Evolutionary conservation across 1,284 basidiomycete species (phyloP).

Genomic region (Microbotryomycetes sp.): DNA sequence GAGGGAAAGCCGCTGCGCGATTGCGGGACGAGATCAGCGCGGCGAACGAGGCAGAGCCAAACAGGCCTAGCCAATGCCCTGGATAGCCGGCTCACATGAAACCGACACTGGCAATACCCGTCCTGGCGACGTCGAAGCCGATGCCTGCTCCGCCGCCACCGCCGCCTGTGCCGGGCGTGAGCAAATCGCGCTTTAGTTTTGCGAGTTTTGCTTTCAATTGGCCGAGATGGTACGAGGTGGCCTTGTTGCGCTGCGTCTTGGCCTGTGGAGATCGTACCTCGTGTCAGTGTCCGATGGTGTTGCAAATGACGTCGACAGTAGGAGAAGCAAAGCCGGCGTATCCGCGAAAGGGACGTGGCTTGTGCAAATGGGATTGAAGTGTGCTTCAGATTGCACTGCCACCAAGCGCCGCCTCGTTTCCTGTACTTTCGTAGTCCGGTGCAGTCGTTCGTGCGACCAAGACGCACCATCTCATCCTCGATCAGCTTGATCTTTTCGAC

Average conservation of each 20-base stretch:
- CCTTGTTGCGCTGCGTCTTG: constrained; percentile 92
- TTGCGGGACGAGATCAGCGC: too few species aligned
- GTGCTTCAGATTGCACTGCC: constrained; percentile 4
- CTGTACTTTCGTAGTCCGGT: too few species aligned
- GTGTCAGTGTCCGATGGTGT: too few species aligned
- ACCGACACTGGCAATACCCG: constrained; percentile 90
- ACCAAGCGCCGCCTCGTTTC: constrained; percentile 41
- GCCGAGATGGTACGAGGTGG: constrained; percentile 46
- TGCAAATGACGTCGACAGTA: too few species aligned
- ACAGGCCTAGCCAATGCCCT: too few species aligned
- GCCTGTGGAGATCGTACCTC: too few species aligned
- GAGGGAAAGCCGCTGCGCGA: constrained; percentile 40
- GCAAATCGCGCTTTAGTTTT: constrained; percentile 90
- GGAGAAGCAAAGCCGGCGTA: neutral
- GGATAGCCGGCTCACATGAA: constrained; percentile 58
- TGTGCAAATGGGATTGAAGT: neutral
- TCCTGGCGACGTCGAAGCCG: constrained; percentile 61
- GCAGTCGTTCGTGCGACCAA: constrained; percentile 7
- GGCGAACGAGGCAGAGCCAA: constrained; percentile 46
- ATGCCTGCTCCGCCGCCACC: constrained; percentile 70
- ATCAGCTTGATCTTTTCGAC: constrained; percentile 79
- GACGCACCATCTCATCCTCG: constrained; percentile 73
- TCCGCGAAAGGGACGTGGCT: neutral
- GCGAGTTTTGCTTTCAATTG: constrained; percentile 96
- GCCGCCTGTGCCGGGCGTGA: constrained; percentile 67